A percentile compares a stretch with the other conserved stretches of the same genome.
phyloP scores from a whole-genome alignment of 2,329 filamentous ascomycete species.

The Diaporthe destruens region DNA sequence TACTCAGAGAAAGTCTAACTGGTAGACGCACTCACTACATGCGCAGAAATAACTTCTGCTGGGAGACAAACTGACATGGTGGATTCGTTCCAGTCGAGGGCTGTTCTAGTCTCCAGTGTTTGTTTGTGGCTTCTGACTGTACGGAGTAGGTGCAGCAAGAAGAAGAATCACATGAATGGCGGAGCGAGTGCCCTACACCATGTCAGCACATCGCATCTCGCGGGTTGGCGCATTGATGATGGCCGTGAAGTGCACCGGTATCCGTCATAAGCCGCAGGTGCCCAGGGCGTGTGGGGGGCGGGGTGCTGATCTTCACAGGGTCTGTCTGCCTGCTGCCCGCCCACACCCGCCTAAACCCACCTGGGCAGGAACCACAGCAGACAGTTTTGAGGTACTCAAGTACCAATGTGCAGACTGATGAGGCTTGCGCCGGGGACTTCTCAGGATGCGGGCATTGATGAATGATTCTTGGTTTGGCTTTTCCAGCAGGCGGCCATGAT shows the following conservation, averaged over 20 bases:
- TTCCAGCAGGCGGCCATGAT: not conserved
- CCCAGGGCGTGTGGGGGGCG: constrained; percentile 25
- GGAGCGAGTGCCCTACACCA: not conserved
- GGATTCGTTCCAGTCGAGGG: not conserved
- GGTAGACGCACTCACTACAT: not conserved
- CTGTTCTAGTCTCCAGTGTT: not conserved
- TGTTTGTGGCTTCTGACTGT: not conserved
- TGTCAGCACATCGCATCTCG: constrained; percentile 14
- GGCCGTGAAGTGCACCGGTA: constrained; percentile 12
- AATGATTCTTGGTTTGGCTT: not conserved
- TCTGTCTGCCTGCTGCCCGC: not conserved
- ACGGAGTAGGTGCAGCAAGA: not conserved
- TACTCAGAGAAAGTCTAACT: not conserved
- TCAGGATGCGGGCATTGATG: not conserved
- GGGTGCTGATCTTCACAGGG: constrained; percentile 32
- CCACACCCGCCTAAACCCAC: constrained; percentile 9
- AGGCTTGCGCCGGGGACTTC: not conserved
- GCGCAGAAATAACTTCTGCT: not conserved
- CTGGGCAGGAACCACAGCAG: not conserved
- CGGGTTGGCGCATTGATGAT: constrained; percentile 20
- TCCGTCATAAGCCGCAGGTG: constrained; percentile 17
- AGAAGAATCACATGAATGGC: constrained; percentile 8
- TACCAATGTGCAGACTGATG: not conserved
- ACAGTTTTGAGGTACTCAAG: not conserved
- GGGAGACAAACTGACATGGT: not conserved